A percentile compares a stretch with the other conserved stretches of the same genome.
phyloP scores from a whole-genome alignment of 805 yeast species.

The Kodamaea jinghongensis region DNA sequence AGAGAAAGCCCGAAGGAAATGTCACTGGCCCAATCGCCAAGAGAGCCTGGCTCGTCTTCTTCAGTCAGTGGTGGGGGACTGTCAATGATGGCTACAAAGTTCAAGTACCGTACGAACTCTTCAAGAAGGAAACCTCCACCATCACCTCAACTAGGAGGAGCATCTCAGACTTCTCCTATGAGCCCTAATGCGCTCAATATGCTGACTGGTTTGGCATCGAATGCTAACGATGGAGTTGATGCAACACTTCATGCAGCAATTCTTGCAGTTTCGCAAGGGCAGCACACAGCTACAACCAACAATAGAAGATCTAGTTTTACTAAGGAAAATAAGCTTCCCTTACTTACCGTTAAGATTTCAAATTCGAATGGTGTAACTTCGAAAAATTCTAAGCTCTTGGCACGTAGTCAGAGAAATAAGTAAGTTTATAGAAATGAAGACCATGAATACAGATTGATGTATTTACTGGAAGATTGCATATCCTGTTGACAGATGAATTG shows the following conservation, averaged over 20 bases:
- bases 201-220: conserved; percentile 28
- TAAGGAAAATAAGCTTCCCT: conserved; percentile 21
- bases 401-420: conserved; percentile 46
- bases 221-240: conserved; percentile 15
- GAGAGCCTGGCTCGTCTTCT: conserved; percentile 10
- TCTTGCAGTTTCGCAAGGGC: conserved; percentile 37
- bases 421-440: neutral
- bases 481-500: no score
- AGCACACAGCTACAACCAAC: conserved; percentile 19
- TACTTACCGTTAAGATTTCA: conserved; percentile 5
- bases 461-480: no score
- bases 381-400: conserved; percentile 59
- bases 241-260: conserved; percentile 44
- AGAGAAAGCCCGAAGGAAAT: conserved; percentile 1
- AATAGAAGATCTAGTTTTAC: conserved; percentile 38
- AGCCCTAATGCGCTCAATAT: conserved; percentile 16
- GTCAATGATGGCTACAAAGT: conserved; percentile 14
- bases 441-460: no score
- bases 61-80: conserved; percentile 12
- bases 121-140: conserved; percentile 36
- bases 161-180: conserved; percentile 1
- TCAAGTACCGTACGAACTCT: conserved; percentile 15
- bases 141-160: conserved; percentile 9
- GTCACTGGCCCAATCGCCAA: conserved; percentile 2
- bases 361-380: conserved; percentile 40